Base-by-base conservation (phyloP, 2,329 filamentous ascomycete genomes). In the Tolypocladium nubicola region DNA sequence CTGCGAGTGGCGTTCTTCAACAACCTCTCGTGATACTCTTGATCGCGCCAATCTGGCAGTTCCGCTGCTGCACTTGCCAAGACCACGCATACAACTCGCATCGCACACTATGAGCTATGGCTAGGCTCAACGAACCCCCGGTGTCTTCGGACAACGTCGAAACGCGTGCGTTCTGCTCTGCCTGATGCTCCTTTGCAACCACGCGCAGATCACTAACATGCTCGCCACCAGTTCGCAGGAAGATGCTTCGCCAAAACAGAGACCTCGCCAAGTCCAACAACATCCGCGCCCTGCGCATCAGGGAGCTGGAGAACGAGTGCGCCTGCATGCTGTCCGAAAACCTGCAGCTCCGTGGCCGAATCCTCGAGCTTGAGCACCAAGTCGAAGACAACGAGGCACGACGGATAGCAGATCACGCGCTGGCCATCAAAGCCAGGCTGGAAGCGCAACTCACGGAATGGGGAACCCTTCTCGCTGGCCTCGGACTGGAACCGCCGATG, bases 251-350 rank as follows among this genome's bases (percentile, higher is more conserved):
- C 56, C 90, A 94, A 70, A 95, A 95, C 69, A 83, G 88, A 72
- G 89, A 94, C 66, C 87, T 94, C 61, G 89, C 89, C 61, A 85
- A 86, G 68, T 83, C 81, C 65, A 94, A 95, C 73, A 90, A 89
- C 30, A 80, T 82, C 54, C 88, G 92, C 70, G 88, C 87, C 38
- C 78, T 90, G 38, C 86, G 87, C 62, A 92, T 94, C 65, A 85
- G 89, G 59, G 83, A 79, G 61, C 79, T 94, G 58, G 89, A 93
- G 67, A 83, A 85, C 67, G 88, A 95, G 70, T 85, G 83, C 61
- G 84, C 87, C 45, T 83, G 85, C 53, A 80, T 92, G 61, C 77
- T 92, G 30, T 84, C 87, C n/a, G 88, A 94, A 64, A 94, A 94
- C 67, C 79, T 93, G 57, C 79, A 85, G 56, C 79, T 94, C 16